These are phyloP conservation scores for Quercus agrifolia DNA, from an alignment of 306 rosid genomes.

Conservation along the genomic window DNA sequence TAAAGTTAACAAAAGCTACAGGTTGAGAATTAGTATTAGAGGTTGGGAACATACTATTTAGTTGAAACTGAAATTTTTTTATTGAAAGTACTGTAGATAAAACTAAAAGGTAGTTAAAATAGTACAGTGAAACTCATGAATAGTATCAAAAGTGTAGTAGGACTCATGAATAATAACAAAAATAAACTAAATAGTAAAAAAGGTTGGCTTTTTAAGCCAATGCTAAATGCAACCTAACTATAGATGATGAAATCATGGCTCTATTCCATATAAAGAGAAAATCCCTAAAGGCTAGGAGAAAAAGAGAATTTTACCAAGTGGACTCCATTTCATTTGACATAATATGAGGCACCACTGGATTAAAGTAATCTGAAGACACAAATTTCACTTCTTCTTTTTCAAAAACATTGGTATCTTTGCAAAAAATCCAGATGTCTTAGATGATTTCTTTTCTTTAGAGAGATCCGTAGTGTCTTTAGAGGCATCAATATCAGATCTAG, in stretches of 20 bases:
- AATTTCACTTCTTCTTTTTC: slow-evolving; percentile 43
- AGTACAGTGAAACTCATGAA: no score
- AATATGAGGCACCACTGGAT: background rate
- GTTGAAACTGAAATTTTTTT: no score
- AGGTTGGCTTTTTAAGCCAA: no score
- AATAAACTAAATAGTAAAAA: no score
- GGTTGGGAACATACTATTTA: no score
- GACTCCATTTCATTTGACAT: background rate
- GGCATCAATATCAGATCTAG: slow-evolving; percentile 26
- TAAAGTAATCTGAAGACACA: slow-evolving; percentile 2
- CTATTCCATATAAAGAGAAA: background rate
- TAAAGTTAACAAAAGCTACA: slow-evolving; percentile 14
- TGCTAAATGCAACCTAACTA: background rate
- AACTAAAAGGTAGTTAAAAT: no score
- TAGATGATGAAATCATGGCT: background rate
- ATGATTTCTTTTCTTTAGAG: slow-evolving; percentile 37
- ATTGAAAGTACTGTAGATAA: no score
- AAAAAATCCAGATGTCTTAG: slow-evolving; percentile 37
- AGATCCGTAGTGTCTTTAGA: slow-evolving; percentile 17
- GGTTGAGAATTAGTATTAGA: slow-evolving; percentile 1
- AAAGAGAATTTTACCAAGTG: background rate
- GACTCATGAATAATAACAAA: no score
- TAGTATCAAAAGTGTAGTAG: no score
- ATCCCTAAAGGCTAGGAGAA: background rate
- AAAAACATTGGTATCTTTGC: slow-evolving; percentile 43